These are phyloP conservation scores for Setaria italica DNA, from an alignment of 202 grass and related monocot species.

Conservation along the genomic window DNA sequence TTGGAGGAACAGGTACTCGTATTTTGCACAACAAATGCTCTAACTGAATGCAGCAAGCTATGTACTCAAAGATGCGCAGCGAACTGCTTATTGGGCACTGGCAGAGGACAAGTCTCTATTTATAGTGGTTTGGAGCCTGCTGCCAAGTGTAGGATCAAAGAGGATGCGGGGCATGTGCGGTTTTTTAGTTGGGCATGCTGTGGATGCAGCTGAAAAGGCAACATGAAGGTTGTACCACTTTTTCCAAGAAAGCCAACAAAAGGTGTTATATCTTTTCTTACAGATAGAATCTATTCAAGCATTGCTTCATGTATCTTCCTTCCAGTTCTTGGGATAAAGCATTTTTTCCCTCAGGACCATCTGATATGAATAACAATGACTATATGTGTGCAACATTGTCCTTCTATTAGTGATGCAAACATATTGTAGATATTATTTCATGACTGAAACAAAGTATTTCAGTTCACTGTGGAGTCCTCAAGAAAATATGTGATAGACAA, in stretches of 20 bases:
- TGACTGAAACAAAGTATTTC: conserved; percentile 8
- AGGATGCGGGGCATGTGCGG: conserved; percentile 29
- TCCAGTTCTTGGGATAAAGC: conserved; percentile 11
- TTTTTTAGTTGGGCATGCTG: conserved; percentile 44
- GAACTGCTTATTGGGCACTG: conserved; percentile 48
- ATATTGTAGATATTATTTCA: conserved; percentile 30
- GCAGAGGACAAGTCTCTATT: conserved; percentile 46
- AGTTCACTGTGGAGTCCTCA: conserved; percentile 10
- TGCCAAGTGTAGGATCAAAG: conserved; percentile 28
- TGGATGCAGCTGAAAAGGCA: conserved; percentile 51
- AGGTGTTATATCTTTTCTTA: conserved; percentile 41
- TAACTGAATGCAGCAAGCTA: conserved; percentile 25
- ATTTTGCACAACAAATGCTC: conserved; percentile 39
- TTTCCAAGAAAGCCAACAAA: conserved; percentile 32
- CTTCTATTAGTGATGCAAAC: background rate
- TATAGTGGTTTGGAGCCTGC: conserved; percentile 48
- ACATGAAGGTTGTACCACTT: conserved; percentile 32
- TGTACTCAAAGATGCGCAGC: conserved; percentile 14
- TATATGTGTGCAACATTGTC: background rate
- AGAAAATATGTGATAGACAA: background rate
- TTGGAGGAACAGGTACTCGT: background rate
- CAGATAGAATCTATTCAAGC: conserved; percentile 32
- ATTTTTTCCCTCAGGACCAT: conserved; percentile 1
- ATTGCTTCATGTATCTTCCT: conserved; percentile 40
- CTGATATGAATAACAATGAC: background rate